Percentiles rank a stretch among this genome's conserved stretches.
These are phyloP conservation scores for Teunomyces kruisii DNA, from an alignment of 805 yeast species.

Conservation along the genomic window DNA sequence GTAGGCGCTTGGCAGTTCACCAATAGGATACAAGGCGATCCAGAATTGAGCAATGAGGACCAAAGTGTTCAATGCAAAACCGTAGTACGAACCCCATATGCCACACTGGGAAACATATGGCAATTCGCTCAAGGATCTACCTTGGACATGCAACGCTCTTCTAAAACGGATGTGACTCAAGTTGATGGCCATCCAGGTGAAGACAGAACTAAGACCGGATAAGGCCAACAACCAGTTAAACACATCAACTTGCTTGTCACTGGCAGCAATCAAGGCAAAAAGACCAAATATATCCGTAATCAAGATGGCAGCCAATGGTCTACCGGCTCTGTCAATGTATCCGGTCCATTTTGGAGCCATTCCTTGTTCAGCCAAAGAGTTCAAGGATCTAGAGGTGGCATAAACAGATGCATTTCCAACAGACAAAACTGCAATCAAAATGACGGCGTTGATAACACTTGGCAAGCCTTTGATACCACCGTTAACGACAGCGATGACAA, in stretches of 20 bases:
- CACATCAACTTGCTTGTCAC: slow-evolving; percentile 48
- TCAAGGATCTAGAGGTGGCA: slow-evolving; percentile 64
- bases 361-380: slow-evolving; percentile 63
- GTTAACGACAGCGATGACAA: slow-evolving; percentile 64
- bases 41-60: slow-evolving; percentile 62
- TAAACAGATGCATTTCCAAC: slow-evolving; percentile 72
- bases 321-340: slow-evolving; percentile 63
- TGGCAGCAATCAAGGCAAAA: slow-evolving; percentile 61
- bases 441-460: slow-evolving; percentile 63
- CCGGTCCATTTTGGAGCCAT: slow-evolving; percentile 57
- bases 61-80: slow-evolving; percentile 47
- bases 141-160: slow-evolving; percentile 56
- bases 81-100: slow-evolving; percentile 52
- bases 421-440: slow-evolving; percentile 64
- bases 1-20: slow-evolving; percentile 30
- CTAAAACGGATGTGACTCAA: slow-evolving; percentile 61
- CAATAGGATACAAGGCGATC: slow-evolving; percentile 64
- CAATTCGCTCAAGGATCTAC: slow-evolving; percentile 44
- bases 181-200: slow-evolving; percentile 64
- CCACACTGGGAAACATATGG: slow-evolving; percentile 56
- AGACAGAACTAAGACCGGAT: slow-evolving; percentile 61
- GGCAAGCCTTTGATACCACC: slow-evolving; percentile 68
- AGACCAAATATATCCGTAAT: slow-evolving; percentile 55
- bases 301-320: slow-evolving; percentile 59
- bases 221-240: slow-evolving; percentile 66